A percentile compares a stretch with the other conserved stretches of the same genome.
phyloP scores from a whole-genome alignment of 345 rosid species.

The Draba incana region DNA sequence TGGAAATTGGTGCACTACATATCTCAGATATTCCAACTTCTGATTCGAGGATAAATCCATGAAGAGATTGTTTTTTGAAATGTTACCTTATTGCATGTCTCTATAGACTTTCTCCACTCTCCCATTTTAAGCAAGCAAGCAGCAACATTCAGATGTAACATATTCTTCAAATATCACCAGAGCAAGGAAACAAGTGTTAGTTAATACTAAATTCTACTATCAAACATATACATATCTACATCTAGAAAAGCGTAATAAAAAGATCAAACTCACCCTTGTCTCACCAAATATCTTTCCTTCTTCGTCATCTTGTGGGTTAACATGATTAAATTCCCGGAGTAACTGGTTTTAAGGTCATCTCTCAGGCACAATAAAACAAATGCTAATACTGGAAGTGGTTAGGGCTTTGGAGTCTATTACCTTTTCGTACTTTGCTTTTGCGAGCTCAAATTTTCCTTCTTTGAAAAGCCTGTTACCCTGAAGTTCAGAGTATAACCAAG shows the following conservation, averaged over 20 bases:
- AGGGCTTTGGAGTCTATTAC: conserved; percentile 42
- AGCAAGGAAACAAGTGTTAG: conserved; percentile 11
- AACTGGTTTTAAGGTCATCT: conserved; percentile 51
- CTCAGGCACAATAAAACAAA: conserved; percentile 22
- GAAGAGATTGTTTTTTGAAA: conserved; percentile 5
- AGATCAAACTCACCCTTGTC: conserved; percentile 60
- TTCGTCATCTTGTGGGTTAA: conserved; percentile 93
- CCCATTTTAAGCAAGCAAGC: conserved; percentile 89
- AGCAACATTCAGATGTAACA: conserved; percentile 83
- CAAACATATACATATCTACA: neutral
- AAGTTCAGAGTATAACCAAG: conserved; percentile 38
- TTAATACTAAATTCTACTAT: neutral
- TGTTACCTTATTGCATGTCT: conserved; percentile 84
- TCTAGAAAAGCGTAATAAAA: conserved; percentile 17
- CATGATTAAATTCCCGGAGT: conserved; percentile 97
- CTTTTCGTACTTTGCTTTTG: conserved; percentile 95
- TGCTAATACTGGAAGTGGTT: conserved; percentile 14
- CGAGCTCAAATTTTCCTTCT: conserved; percentile 95
- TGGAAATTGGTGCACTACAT: conserved; percentile 7
- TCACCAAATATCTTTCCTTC: conserved; percentile 83
- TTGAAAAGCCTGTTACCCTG: conserved; percentile 96
- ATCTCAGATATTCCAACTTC: conserved; percentile 9
- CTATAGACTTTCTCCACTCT: conserved; percentile 82
- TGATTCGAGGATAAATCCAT: neutral
- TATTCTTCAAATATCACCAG: conserved; percentile 54